Conservation (phyloP, 352 stramenopile species). For the Phytophthora foliorum region DNA sequence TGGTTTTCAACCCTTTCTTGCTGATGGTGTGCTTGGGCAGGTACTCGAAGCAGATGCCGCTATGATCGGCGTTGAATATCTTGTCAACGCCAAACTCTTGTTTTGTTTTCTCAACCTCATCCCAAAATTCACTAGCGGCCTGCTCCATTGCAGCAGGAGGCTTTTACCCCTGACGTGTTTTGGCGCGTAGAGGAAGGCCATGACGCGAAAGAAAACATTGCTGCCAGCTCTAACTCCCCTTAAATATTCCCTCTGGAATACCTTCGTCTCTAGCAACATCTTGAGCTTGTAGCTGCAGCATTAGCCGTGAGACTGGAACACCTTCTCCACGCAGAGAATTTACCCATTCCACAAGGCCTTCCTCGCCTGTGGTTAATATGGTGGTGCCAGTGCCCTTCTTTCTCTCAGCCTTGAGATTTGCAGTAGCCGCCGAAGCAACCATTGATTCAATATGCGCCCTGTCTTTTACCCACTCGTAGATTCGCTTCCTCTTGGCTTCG, state of each 20-base stretch:
- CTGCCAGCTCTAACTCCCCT: conserved; percentile 2
- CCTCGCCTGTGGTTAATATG: neutral
- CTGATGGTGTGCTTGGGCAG: conserved; percentile 3
- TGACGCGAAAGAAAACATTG: conserved; percentile 1
- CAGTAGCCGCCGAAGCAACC: neutral
- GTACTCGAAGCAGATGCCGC: conserved; percentile 17
- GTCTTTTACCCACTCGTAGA: conserved; percentile 1
- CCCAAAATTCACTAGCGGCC: neutral
- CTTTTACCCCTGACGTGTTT: conserved; percentile 3
- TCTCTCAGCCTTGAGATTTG: neutral
- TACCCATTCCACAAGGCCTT: neutral
- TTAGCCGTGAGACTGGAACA: neutral
- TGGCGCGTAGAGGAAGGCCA: neutral
- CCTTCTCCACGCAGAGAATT: conserved; percentile 1
- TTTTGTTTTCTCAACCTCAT: neutral
- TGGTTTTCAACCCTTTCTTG: conserved; percentile 6
- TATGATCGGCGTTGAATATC: conserved; percentile 13
- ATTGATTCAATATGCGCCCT: neutral
- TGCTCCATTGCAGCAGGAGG: conserved; percentile 2
- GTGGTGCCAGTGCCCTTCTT: conserved; percentile 7
- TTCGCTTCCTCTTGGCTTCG: neutral
- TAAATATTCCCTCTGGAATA: neutral
- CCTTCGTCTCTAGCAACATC: neutral
- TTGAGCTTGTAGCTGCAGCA: neutral
- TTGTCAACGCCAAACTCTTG: neutral